A percentile compares a stretch with the other conserved stretches of the same genome.
phyloP scores from a whole-genome alignment of 2,329 filamentous ascomycete species.

The Clonostachys rhizophaga region DNA sequence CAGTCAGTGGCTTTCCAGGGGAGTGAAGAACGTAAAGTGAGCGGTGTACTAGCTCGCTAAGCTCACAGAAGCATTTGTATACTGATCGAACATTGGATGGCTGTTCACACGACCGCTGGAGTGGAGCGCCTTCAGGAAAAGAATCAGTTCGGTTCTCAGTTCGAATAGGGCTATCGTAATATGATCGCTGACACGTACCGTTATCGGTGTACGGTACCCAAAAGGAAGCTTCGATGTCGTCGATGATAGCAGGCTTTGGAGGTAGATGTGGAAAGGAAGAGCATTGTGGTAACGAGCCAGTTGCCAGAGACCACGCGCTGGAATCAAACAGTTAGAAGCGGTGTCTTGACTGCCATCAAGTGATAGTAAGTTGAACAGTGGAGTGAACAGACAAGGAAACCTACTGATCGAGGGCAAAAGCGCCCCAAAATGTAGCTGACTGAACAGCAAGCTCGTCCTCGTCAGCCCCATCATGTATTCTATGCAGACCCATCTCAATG shows the following conservation, averaged over 20 bases:
- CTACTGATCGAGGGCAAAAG: conserved; percentile 60
- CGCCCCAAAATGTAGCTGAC: conserved; percentile 57
- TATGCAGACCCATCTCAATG: conserved; percentile 66
- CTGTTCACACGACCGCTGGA: conserved; percentile 53
- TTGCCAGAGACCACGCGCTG: conserved; percentile 62
- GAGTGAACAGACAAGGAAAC: conserved; percentile 14
- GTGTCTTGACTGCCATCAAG: neutral
- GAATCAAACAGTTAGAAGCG: neutral
- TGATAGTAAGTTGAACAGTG: neutral
- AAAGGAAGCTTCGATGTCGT: conserved; percentile 52
- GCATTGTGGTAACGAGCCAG: conserved; percentile 55
- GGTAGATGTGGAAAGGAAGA: conserved; percentile 52
- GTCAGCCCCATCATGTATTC: conserved; percentile 40
- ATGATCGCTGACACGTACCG: conserved; percentile 31
- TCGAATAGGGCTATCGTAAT: neutral
- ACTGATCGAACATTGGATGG: conserved; percentile 65
- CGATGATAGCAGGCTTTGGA: conserved; percentile 55
- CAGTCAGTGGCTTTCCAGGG: conserved; percentile 60
- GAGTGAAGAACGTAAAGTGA: conserved; percentile 70
- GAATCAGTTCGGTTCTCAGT: neutral
- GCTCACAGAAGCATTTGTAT: conserved; percentile 64
- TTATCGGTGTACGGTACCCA: conserved; percentile 57
- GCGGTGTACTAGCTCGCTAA: conserved; percentile 70
- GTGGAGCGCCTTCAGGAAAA: conserved; percentile 34
- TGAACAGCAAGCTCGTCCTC: conserved; percentile 54